These are phyloP conservation scores for Mortierella sp. DNA, from an alignment of 371 early-diverging fungal genomes.

Conservation along the genomic window DNA sequence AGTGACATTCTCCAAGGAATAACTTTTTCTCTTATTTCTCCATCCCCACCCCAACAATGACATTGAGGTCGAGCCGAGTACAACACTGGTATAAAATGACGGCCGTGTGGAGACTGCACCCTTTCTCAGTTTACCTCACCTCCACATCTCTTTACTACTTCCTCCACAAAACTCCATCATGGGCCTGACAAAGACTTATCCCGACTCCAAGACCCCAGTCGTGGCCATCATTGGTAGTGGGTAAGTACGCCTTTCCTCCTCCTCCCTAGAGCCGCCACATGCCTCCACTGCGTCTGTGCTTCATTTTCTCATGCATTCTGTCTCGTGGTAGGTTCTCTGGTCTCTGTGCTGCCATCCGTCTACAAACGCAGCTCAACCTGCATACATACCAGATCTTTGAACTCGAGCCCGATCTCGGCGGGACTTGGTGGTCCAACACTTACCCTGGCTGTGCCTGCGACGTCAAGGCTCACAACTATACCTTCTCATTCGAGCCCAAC, in stretches of 20 bases:
- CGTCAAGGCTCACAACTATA: conserved; percentile 58
- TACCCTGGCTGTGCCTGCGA: conserved; percentile 72
- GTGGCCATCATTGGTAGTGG: conserved; percentile 44
- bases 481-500: conserved; percentile 25
- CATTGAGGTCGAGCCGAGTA: too few species aligned
- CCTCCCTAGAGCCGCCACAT: background rate
- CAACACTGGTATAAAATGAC: too few species aligned
- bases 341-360: conserved; percentile 62
- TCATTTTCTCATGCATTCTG: conserved; percentile 2
- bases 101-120: too few species aligned
- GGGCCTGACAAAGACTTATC: conserved; percentile 22
- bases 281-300: background rate
- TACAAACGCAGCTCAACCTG: conserved; percentile 58
- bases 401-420: conserved; percentile 59
- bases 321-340: conserved; percentile 60
- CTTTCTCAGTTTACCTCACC: too few species aligned
- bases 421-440: conserved; percentile 66
- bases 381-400: conserved; percentile 60
- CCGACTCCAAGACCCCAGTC: conserved; percentile 23
- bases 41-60: too few species aligned
- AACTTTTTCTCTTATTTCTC: too few species aligned
- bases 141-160: too few species aligned
- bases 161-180: background rate
- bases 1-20: too few species aligned
- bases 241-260: conserved; percentile 3